phyloP scores from a whole-genome alignment of 2,329 filamentous ascomycete species.

The Colletotrichum sp. region DNA sequence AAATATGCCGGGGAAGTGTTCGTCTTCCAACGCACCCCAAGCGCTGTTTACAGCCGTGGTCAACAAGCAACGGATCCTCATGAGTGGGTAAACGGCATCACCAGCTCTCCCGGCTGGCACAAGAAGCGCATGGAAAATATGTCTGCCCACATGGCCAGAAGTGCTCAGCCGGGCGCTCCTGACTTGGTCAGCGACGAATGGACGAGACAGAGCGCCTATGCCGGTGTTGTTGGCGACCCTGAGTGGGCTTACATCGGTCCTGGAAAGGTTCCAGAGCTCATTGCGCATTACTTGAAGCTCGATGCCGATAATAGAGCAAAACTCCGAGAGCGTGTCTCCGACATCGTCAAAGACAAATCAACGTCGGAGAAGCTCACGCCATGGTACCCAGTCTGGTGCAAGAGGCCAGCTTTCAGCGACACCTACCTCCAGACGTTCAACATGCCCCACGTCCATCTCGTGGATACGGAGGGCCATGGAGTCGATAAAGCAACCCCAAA shows the following conservation, averaged over 20 bases:
- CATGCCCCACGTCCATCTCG: constrained; percentile 57
- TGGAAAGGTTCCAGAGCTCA: constrained; percentile 31
- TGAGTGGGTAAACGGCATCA: constrained; percentile 39
- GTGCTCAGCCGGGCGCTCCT: constrained; percentile 34
- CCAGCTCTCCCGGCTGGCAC: constrained; percentile 53
- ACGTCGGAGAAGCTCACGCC: constrained; percentile 59
- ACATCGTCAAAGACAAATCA: constrained; percentile 53
- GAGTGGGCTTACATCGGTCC: constrained; percentile 18
- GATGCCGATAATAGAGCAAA: constrained; percentile 47
- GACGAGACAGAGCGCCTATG: constrained; percentile 43
- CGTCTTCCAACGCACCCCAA: constrained; percentile 61
- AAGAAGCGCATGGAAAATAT: constrained; percentile 49
- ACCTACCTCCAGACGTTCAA: constrained; percentile 66
- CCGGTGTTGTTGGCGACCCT: constrained; percentile 35
- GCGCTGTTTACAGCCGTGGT: constrained; percentile 41
- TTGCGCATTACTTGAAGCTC: constrained; percentile 37
- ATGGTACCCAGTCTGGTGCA: constrained; percentile 68
- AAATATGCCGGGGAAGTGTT: constrained; percentile 53
- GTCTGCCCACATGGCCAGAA: constrained; percentile 24
- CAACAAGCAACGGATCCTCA: constrained; percentile 44
- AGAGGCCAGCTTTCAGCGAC: constrained; percentile 67
- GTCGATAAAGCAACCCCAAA: constrained; percentile 46
- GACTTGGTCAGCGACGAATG: constrained; percentile 54
- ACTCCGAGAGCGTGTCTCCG: constrained; percentile 51
- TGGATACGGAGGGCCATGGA: constrained; percentile 65